These are phyloP conservation scores for Thyridium curvatum DNA, from an alignment of 2,329 filamentous ascomycete genomes.

Conservation along the genomic window DNA sequence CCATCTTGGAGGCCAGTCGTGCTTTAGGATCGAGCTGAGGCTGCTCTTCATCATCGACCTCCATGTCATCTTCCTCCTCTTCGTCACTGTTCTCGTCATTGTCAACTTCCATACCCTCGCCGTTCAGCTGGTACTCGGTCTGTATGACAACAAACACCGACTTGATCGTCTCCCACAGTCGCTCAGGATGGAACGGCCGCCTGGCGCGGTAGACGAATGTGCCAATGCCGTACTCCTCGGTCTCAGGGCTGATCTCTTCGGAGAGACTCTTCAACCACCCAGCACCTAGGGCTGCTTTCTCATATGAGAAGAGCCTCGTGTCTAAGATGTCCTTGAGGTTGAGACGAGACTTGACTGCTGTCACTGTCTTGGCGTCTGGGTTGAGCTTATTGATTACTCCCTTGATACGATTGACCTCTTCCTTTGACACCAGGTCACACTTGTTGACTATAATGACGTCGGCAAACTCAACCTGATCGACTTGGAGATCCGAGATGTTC, in stretches of 20 bases:
- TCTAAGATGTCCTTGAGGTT: constrained; percentile 58
- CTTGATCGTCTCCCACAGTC: constrained; percentile 24
- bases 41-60: constrained; percentile 15
- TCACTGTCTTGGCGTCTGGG: constrained; percentile 57
- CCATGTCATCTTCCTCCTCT: constrained; percentile 14
- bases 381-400: constrained; percentile 57
- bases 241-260: constrained; percentile 62
- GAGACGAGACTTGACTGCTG: constrained; percentile 52
- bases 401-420: constrained; percentile 33
- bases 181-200: constrained; percentile 44
- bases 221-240: constrained; percentile 65
- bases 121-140: constrained; percentile 21
- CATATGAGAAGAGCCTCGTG: constrained; percentile 58
- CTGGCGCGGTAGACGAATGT: constrained; percentile 63
- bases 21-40: constrained; percentile 13
- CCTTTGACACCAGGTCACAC: constrained; percentile 49
- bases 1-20: not conserved
- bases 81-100: constrained; percentile 43
- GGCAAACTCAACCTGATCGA: constrained; percentile 73
- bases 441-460: constrained; percentile 70
- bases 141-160: too few relatives aligned
- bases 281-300: constrained; percentile 56
- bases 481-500: constrained; percentile 69
- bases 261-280: constrained; percentile 68
- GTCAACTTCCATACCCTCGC: constrained; percentile 24